Percentiles rank a stretch among this genome's conserved stretches.
Evolutionary conservation across 768 basidiomycete genomes (phyloP).

Genomic region (Suillus fuscotomentosus): DNA sequence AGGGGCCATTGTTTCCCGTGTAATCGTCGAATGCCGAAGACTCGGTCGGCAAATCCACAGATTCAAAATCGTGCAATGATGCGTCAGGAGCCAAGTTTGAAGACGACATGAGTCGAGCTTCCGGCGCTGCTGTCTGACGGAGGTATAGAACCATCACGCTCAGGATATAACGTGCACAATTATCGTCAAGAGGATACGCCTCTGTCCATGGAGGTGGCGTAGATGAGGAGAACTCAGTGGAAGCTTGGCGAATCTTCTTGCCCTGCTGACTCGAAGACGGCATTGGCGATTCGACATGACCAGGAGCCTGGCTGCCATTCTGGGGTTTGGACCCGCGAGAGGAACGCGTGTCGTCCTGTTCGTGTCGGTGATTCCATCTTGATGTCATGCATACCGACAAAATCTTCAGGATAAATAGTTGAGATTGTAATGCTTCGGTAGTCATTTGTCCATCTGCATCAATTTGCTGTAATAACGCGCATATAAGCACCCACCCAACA

Average conservation of each 20-base stretch:
- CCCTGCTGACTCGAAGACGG: conserved; percentile 27
- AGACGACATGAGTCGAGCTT: conserved; percentile 56
- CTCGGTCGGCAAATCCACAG: conserved; percentile 40
- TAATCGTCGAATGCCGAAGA: conserved; percentile 21
- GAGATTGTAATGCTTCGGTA: conserved; percentile 80
- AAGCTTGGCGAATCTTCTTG: conserved; percentile 34
- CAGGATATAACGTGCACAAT: conserved; percentile 76
- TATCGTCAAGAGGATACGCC: conserved; percentile 74
- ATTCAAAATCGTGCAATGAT: conserved; percentile 71
- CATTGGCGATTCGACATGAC: conserved; percentile 36
- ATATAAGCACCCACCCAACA: conserved; percentile 12
- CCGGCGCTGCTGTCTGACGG: conserved; percentile 62
- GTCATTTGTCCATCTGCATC: conserved; percentile 51
- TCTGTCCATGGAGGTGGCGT: conserved; percentile 53
- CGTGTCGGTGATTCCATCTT: conserved; percentile 56
- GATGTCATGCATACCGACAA: conserved; percentile 75
- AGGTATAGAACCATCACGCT: conserved; percentile 83
- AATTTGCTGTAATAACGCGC: conserved; percentile 42
- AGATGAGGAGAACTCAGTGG: conserved; percentile 39
- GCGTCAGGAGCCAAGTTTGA: conserved; percentile 61
- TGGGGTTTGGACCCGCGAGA: conserved; percentile 40
- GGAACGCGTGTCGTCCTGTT: conserved; percentile 38
- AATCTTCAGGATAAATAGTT: conserved; percentile 83
- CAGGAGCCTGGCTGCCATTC: conserved; percentile 28
- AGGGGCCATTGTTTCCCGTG: conserved; percentile 15